Evolutionary conservation across 306 rosid species (phyloP).

Genomic region (Herpetospermum pedunculosum): DNA sequence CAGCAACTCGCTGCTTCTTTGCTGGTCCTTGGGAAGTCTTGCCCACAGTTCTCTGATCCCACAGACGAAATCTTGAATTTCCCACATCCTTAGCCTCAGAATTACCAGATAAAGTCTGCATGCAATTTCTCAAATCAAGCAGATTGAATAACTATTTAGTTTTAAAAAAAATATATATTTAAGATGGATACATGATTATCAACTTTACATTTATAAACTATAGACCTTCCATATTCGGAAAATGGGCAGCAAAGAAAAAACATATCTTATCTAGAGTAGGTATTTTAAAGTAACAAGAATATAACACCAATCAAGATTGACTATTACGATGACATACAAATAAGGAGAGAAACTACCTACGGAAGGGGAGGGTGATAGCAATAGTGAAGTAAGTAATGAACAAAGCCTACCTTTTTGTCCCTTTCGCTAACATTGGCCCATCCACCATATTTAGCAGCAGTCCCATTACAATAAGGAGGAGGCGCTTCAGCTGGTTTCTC

Average conservation of each 20-base stretch:
- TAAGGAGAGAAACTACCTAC: neutral
- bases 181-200: neutral
- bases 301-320: neutral
- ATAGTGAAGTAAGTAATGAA: neutral
- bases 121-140: neutral
- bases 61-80: conserved; percentile 35
- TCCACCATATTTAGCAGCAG: conserved; percentile 35
- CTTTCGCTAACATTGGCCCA: conserved; percentile 45
- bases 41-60: conserved; percentile 42
- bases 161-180: too few relatives aligned
- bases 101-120: conserved; percentile 49
- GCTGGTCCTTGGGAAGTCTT: conserved; percentile 45
- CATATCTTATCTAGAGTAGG: neutral
- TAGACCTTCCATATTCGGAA: neutral
- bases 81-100: conserved; percentile 41
- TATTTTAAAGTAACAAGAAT: neutral
- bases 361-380: neutral
- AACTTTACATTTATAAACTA: neutral
- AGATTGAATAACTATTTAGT: neutral
- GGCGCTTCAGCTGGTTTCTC: conserved; percentile 50
- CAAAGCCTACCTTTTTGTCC: conserved; percentile 59
- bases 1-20: conserved; percentile 70
- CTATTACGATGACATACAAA: neutral
- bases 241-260: neutral
- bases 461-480: conserved; percentile 24